Base-by-base conservation (phyloP, 2,329 filamentous ascomycete genomes). In the Epicoccum nigrum region DNA sequence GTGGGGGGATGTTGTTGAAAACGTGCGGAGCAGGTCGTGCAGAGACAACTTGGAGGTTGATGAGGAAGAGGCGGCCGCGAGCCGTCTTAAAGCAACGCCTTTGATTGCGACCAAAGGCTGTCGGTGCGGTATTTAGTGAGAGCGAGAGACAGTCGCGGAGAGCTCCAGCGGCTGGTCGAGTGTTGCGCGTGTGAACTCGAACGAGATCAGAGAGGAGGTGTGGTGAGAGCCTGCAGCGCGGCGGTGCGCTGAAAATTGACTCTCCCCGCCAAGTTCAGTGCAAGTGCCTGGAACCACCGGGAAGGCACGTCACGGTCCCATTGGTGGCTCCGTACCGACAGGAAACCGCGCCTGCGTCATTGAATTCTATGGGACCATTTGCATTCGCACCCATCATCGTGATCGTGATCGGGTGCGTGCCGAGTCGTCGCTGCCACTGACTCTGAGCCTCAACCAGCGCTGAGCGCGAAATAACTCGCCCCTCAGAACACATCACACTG, bases 1-100 rank as follows among this genome's bases (percentile, higher is more conserved):
- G 76, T 53, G 76, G 76, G 25, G 78, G 78, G 32, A 77, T 71
- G 73, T 74, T 74, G 76, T 81, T 80, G 75, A 76, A 71, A 49
- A 78, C 77, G 75, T 79, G 74, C 59, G 72, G 74, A 51, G 77
- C 73, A 48, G 73, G 71, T 56, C 75, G 71, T 64, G 67, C 69
- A 60, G 73, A 74, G 53, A 74, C 77, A 79, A 77, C 65, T 78
- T 79, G 77, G 58, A 75, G 70, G 67, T 74, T 71, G 63, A 75
- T 70, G 46, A 68, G 68, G 51, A 73, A 66, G 53, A 67, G 63
- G 44, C 43, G 72, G 75, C 73, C 71, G 69, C 49, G 66, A 59
- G 76, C 77, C 77, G 78, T 80, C 61, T 61, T 78, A 71, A 46
- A 28, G 49, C 25, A 55, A 59, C 55, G 74, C 74, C 75, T 77